Evolutionary conservation across 139 green algal genomes (phyloP), one percentile per base, ranked within the genome.

Genomic region (Tetradesmus lagerheimii): DNA sequence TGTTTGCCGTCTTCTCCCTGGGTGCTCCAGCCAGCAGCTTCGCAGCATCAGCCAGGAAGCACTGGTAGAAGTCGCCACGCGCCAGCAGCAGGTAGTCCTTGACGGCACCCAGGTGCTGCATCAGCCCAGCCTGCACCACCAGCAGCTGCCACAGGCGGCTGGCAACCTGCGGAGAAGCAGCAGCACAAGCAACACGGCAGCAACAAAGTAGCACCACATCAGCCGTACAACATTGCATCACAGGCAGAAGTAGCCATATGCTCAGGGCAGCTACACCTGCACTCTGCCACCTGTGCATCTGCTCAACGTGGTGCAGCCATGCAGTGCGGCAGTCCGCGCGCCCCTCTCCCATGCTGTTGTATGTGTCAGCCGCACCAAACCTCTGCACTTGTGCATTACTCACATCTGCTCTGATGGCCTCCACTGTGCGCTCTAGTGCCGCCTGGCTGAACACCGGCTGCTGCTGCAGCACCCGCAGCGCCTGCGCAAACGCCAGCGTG

Each of bases 61-160:
- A 88, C 75, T 97, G 94, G 82, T 93, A 98, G 53, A 99, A 96
- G 90, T 99, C 97, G 0, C 97, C 96, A 20, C 83, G 87, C 27
- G 90, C 94, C 74, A 99, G 93, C 85, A 99, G 89, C 43, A 97
- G 96, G 94, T 98, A 99, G 90, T 96, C 91, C 87, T 95, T 95
- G 50, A 99, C 91, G 0, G 95, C 95, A 9, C 71, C 77, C 90
- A 99, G 93, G 90, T 98, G 95, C 1, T 53, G 76, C 38, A 92
- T 81, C 83, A 99, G 94, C 25, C 96, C 92, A n/a, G 94, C 96
- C 43, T 94, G 86, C 45, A 95, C 92, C 41, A 96, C 93, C 86
- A 99, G 88, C 89, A 99, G 92, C 50, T 96, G 89, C 95, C 96
- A 98, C 88, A 98, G 92, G 89, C 94, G 90, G 0, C 57, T 88